These are phyloP conservation scores for Lentinula lateritia DNA, from an alignment of 768 basidiomycete species.

Conservation along the genomic window DNA sequence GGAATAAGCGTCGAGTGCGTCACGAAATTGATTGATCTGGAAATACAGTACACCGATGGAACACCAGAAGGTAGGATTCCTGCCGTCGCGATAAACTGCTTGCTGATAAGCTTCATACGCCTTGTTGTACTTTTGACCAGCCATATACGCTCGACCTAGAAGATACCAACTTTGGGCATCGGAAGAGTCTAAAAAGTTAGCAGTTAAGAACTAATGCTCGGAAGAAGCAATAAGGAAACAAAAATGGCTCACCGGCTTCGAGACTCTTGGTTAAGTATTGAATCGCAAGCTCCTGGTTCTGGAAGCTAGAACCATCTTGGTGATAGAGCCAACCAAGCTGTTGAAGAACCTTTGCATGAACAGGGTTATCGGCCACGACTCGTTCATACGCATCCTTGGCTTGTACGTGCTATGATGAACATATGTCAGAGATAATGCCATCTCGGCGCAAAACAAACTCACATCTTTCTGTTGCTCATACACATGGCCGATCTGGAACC, in stretches of 20 bases:
- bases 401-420: conserved; percentile 59
- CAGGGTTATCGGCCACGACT: conserved; percentile 88
- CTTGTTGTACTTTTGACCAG: conserved; percentile 97
- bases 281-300: conserved; percentile 93
- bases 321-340: conserved; percentile 98
- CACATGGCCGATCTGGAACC: conserved; percentile 99
- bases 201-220: background rate
- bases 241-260: conserved; percentile 70
- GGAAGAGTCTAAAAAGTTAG: conserved; percentile 62
- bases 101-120: conserved; percentile 99
- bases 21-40: conserved; percentile 99
- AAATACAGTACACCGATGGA: conserved; percentile 99
- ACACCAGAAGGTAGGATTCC: conserved; percentile 99
- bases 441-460: conserved; percentile 16
- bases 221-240: background rate
- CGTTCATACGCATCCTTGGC: conserved; percentile 97
- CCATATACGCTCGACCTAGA: conserved; percentile 97
- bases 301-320: conserved; percentile 91
- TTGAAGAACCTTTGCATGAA: conserved; percentile 94
- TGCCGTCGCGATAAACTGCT: conserved; percentile 97
- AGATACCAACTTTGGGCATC: conserved; percentile 99
- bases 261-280: conserved; percentile 91
- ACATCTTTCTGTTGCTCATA: conserved; percentile 98
- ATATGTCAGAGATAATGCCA: background rate
- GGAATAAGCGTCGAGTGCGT: conserved; percentile 97